A percentile compares a stretch with the other conserved stretches of the same genome.
Evolutionary conservation across 768 basidiomycete genomes (phyloP).

Genomic region (Cystobasidium ongulense): DNA sequence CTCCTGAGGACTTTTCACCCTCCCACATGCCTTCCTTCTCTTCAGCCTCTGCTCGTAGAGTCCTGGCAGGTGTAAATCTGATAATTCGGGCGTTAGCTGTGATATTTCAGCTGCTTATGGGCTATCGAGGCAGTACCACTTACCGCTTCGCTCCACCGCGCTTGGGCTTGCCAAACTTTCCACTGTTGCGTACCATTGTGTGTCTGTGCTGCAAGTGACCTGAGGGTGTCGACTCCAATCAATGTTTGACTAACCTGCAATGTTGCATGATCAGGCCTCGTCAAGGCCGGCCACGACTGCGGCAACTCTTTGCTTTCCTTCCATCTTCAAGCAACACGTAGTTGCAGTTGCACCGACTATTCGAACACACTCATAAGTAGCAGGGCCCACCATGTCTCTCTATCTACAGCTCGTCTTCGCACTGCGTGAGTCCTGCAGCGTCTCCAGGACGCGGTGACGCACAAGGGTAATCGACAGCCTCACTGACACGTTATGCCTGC

Average conservation of each 20-base stretch:
- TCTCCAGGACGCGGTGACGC: not conserved
- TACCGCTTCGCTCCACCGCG: slow-evolving; percentile 26
- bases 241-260: not conserved
- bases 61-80: slow-evolving; percentile 19
- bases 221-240: not conserved
- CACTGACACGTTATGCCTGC: not conserved
- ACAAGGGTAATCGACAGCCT: not conserved
- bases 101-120: not conserved
- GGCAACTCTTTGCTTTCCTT: too few relatives aligned
- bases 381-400: slow-evolving; percentile 16
- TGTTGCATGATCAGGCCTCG: too few relatives aligned
- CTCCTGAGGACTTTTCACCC: not conserved
- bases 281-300: too few relatives aligned
- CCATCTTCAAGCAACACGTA: not conserved
- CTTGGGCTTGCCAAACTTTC: slow-evolving; percentile 25
- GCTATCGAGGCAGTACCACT: not conserved
- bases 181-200: slow-evolving; percentile 21
- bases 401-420: slow-evolving; percentile 30
- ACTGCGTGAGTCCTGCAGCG: slow-evolving; percentile 11
- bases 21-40: slow-evolving; percentile 13
- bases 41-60: slow-evolving; percentile 2
- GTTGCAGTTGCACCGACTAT: not conserved
- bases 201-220: not conserved
- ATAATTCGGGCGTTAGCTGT: not conserved
- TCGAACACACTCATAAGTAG: not conserved